Conservation (phyloP, 106 monocot species). For the Acorus calamus region DNA sequence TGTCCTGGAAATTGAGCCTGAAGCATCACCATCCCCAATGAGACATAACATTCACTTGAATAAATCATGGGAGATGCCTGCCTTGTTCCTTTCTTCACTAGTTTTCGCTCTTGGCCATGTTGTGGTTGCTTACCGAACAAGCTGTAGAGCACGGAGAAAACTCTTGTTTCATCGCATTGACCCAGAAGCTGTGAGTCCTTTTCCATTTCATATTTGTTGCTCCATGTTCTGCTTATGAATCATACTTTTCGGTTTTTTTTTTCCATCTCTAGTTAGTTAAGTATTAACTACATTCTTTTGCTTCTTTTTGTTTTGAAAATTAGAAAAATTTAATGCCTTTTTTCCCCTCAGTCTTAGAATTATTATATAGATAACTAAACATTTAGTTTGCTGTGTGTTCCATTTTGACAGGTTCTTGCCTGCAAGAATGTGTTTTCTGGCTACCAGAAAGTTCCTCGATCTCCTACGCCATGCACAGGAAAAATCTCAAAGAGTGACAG, state of each 20-base stretch:
- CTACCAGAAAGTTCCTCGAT: conserved; percentile 45
- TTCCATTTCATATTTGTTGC: background rate
- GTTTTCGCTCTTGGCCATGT: conserved; percentile 86
- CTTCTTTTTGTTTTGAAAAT: too few species aligned
- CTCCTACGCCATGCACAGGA: conserved; percentile 41
- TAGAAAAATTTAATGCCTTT: too few species aligned
- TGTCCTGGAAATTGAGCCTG: conserved; percentile 26
- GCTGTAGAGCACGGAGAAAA: conserved; percentile 62
- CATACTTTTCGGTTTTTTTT: conserved; percentile 5
- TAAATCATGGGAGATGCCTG: conserved; percentile 63
- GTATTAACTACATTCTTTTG: too few species aligned
- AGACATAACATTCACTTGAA: conserved; percentile 42
- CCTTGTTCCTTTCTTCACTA: conserved; percentile 67
- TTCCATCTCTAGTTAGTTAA: background rate
- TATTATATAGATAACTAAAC: too few species aligned
- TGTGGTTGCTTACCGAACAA: conserved; percentile 71
- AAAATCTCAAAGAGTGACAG: conserved; percentile 40
- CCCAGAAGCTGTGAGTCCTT: conserved; percentile 56
- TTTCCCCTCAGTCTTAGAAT: too few species aligned
- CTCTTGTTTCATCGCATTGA: conserved; percentile 50
- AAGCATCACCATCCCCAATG: conserved; percentile 15
- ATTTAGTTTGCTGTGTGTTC: too few species aligned
- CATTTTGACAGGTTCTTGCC: conserved; percentile 33
- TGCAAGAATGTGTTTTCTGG: conserved; percentile 46
- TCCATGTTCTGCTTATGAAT: background rate